These are phyloP conservation scores for Scortechinia acanthostroma DNA, from an alignment of 2,329 filamentous ascomycete genomes.

Conservation along the genomic window DNA sequence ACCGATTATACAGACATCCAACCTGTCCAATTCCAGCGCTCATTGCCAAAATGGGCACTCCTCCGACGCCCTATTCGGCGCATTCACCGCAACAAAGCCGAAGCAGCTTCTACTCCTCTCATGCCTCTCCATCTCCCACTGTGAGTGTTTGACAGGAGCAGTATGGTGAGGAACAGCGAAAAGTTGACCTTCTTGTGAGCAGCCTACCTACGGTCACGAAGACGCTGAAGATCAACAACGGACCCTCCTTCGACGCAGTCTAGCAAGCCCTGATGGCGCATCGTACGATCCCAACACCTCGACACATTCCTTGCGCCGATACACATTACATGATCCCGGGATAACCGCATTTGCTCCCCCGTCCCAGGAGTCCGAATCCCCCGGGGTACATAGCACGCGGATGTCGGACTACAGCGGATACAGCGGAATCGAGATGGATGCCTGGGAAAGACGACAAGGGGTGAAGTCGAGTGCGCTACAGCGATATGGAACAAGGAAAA, in stretches of 20 bases:
- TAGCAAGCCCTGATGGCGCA: background rate
- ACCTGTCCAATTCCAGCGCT: too few relatives aligned
- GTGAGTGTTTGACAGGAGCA: background rate
- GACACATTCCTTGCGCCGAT: background rate
- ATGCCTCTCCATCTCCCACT: background rate
- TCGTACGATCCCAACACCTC: background rate
- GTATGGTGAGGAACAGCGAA: background rate
- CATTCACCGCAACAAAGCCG: background rate
- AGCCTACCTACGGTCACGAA: background rate
- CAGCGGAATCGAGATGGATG: background rate
- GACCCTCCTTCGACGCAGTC: background rate
- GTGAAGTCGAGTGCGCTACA: slow-evolving; percentile 41
- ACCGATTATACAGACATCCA: too few relatives aligned
- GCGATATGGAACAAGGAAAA: slow-evolving; percentile 89
- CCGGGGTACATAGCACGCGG: background rate
- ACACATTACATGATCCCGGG: background rate
- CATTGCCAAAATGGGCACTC: slow-evolving; percentile 1
- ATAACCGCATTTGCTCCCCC: background rate
- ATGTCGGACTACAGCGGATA: background rate
- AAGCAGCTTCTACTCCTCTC: background rate
- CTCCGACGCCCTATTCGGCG: background rate
- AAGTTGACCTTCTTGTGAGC: background rate
- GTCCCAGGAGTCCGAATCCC: background rate
- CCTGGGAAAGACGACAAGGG: background rate
- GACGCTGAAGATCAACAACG: background rate